Conservation (phyloP, 495 filamentous ascomycete species). For the Pyrenula massariospora region DNA sequence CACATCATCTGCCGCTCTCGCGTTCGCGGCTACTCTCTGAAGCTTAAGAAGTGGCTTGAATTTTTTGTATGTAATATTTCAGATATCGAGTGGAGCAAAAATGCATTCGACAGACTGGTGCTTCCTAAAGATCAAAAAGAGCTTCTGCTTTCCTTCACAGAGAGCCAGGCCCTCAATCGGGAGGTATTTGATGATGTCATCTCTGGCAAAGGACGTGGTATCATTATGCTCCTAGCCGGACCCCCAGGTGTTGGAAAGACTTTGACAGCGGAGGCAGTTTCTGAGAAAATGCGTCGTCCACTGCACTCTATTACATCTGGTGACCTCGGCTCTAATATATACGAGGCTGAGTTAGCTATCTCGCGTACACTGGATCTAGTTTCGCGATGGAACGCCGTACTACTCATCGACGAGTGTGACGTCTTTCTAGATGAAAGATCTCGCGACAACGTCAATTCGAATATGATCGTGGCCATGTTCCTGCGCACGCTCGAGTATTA, state of each 20-base stretch:
- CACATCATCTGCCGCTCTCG: too few relatives aligned
- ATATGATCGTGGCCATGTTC: conserved; percentile 36
- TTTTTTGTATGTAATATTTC: too few relatives aligned
- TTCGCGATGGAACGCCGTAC: conserved; percentile 30
- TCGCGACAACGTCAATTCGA: conserved; percentile 20
- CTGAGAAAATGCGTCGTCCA: neutral
- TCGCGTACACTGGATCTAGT: conserved; percentile 10
- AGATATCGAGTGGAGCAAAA: too few relatives aligned
- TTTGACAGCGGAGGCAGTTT: conserved; percentile 19
- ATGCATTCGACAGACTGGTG: conserved; percentile 11
- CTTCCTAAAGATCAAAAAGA: conserved; percentile 12
- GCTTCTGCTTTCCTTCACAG: conserved; percentile 17
- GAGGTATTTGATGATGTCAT: conserved; percentile 20
- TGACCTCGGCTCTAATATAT: neutral
- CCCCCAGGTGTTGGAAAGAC: conserved; percentile 33
- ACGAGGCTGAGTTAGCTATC: conserved; percentile 9
- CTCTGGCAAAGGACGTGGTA: conserved; percentile 20
- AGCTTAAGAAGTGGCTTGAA: too few relatives aligned
- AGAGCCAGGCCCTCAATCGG: conserved; percentile 16
- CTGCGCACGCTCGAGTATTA: conserved; percentile 39
- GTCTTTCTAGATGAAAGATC: conserved; percentile 29
- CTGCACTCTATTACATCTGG: neutral
- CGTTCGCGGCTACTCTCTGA: conserved; percentile 17
- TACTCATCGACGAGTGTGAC: conserved; percentile 35
- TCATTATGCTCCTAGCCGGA: conserved; percentile 26